phyloP scores from a whole-genome alignment of 176 grass and related monocot genomes.

The Bolboschoenus planiculmis region DNA sequence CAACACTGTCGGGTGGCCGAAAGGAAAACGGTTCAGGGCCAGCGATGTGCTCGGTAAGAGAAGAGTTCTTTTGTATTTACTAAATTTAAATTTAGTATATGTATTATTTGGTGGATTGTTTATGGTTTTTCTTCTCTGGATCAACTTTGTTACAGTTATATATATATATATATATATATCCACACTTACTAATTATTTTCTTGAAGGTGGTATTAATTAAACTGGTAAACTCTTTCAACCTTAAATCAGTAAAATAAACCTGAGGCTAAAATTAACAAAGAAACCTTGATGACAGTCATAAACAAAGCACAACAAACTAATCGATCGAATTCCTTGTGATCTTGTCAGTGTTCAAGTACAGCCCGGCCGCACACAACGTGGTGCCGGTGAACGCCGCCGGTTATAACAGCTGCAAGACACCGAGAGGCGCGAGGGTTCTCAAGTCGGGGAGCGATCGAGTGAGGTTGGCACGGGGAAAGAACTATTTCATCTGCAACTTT shows the following conservation, averaged over 20 bases:
- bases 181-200: too few species aligned
- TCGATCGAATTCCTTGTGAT: background rate
- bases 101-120: background rate
- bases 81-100: too few species aligned
- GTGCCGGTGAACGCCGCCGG: constrained; percentile 43
- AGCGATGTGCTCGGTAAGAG: constrained; percentile 55
- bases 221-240: background rate
- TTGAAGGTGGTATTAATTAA: background rate
- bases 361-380: constrained; percentile 55
- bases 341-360: constrained; percentile 68
- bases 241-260: background rate
- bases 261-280: background rate
- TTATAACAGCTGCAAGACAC: constrained; percentile 47
- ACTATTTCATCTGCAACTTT: constrained; percentile 78
- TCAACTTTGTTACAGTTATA: too few species aligned
- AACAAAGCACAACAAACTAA: background rate
- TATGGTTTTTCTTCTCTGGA: background rate
- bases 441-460: constrained; percentile 52
- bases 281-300: background rate
- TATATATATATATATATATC: too few species aligned
- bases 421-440: constrained; percentile 22
- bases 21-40: constrained; percentile 42
- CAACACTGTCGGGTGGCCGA: constrained; percentile 40
- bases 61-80: background rate
- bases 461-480: constrained; percentile 37